Evolutionary conservation across 495 filamentous ascomycete species (phyloP).

Genomic region (Penicillium longicatenatum): DNA sequence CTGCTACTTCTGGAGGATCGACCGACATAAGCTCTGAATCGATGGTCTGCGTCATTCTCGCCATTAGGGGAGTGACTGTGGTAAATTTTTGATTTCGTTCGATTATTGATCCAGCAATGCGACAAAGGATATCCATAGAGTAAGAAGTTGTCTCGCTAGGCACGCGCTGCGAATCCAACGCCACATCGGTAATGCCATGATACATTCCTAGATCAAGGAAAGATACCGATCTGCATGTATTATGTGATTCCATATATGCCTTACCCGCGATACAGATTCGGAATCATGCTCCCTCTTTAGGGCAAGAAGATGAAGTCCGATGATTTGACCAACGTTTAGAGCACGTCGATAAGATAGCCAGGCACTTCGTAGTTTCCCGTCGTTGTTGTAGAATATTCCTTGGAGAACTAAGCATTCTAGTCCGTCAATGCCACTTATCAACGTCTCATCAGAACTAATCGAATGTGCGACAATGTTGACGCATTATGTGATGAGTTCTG

Average conservation of each 20-base stretch:
- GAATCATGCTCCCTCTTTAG: neutral
- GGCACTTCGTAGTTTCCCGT: conserved; percentile 22
- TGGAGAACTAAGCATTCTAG: conserved; percentile 23
- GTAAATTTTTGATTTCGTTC: conserved; percentile 46
- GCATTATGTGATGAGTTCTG: conserved; percentile 8
- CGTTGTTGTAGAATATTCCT: conserved; percentile 20
- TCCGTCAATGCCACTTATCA: conserved; percentile 21
- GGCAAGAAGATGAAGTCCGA: conserved; percentile 17
- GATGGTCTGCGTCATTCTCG: conserved; percentile 42
- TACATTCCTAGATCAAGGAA: conserved; percentile 20
- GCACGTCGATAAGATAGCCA: conserved; percentile 25
- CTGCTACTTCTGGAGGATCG: conserved; percentile 23
- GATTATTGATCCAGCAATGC: conserved; percentile 46
- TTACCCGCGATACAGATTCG: conserved; percentile 3
- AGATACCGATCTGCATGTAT: conserved; percentile 17
- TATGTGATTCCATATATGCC: conserved; percentile 13
- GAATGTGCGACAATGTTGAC: conserved; percentile 3
- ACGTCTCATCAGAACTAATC: conserved; percentile 13
- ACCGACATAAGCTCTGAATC: conserved; percentile 13
- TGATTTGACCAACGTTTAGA: conserved; percentile 19
- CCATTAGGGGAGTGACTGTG: conserved; percentile 35
- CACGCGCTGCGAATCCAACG: conserved; percentile 8
- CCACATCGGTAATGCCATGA: conserved; percentile 14
- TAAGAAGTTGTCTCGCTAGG: neutral
- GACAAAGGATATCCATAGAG: conserved; percentile 20